phyloP scores from a whole-genome alignment of 352 stramenopile genomes.

The Phytophthora fragariae region DNA sequence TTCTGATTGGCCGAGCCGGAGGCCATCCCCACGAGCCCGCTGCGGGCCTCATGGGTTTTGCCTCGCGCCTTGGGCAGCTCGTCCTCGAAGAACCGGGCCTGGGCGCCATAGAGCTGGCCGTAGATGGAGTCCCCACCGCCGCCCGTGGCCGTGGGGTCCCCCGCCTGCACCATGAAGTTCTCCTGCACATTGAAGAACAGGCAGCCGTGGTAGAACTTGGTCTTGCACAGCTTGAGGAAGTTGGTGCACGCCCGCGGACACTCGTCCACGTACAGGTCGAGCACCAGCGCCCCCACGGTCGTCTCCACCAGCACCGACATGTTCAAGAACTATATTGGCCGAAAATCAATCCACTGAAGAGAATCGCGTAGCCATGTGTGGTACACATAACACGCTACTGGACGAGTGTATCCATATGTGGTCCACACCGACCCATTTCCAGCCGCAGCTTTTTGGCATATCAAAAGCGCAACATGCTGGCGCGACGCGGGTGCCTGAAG shows the following conservation, averaged over 20 bases:
- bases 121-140: constrained; percentile 95
- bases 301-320: constrained; percentile 94
- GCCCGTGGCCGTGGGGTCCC: constrained; percentile 94
- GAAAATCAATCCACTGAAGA: not conserved
- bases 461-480: constrained; percentile 22
- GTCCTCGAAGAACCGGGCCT: constrained; percentile 83
- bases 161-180: constrained; percentile 94
- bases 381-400: too few relatives aligned
- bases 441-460: not conserved
- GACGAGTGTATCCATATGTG: not conserved
- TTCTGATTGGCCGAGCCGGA: constrained; percentile 81
- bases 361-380: not conserved
- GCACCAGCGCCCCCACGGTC: constrained; percentile 89
- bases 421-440: not conserved
- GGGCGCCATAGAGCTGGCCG: constrained; percentile 91
- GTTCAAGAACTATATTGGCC: not conserved
- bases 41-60: constrained; percentile 61
- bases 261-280: constrained; percentile 92
- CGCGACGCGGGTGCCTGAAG: constrained; percentile 16
- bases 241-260: constrained; percentile 89
- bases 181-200: constrained; percentile 98
- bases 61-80: constrained; percentile 55
- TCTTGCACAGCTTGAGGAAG: constrained; percentile 97
- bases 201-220: constrained; percentile 94
- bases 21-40: constrained; percentile 86